Percentiles rank a stretch among this genome's conserved stretches.
Evolutionary conservation across 345 rosid species (phyloP).

Genomic region (Gynandropsis gynandra): DNA sequence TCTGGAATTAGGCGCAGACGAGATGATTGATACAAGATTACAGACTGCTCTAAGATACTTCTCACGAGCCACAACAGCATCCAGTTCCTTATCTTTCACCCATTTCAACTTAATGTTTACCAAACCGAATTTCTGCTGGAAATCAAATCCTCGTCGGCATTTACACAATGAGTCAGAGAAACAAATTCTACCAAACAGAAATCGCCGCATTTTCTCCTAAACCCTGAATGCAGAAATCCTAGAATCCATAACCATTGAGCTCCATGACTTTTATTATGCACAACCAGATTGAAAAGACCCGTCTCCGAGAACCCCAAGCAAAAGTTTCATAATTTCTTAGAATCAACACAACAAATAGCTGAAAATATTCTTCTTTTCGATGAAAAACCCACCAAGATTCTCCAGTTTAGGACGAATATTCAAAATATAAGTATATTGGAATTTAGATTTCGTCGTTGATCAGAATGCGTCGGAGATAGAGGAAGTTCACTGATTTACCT

Average conservation of each 20-base stretch:
- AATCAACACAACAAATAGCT: too few species aligned
- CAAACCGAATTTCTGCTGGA: conserved; percentile 44
- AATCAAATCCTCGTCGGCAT: conserved; percentile 31
- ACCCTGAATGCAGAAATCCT: not conserved
- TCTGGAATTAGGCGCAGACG: conserved; percentile 26
- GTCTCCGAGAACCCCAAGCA: too few species aligned
- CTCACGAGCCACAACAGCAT: conserved; percentile 48
- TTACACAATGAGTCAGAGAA: conserved; percentile 23
- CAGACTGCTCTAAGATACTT: conserved; percentile 56
- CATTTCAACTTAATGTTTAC: conserved; percentile 81
- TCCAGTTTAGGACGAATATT: too few species aligned
- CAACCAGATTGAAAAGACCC: too few species aligned
- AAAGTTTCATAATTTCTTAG: too few species aligned
- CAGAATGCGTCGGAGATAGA: too few species aligned
- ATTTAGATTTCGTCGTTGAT: too few species aligned
- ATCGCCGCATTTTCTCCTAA: conserved; percentile 34
- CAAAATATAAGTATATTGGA: too few species aligned
- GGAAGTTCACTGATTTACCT: too few species aligned
- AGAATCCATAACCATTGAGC: not conserved
- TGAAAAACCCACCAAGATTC: too few species aligned
- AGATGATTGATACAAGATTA: conserved; percentile 47
- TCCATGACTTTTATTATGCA: too few species aligned
- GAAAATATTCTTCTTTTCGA: too few species aligned
- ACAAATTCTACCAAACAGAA: conserved; percentile 16
- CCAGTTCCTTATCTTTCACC: conserved; percentile 71